Conservation (phyloP, 2,329 filamentous ascomycete genomes). For the Colletotrichum sojae region DNA sequence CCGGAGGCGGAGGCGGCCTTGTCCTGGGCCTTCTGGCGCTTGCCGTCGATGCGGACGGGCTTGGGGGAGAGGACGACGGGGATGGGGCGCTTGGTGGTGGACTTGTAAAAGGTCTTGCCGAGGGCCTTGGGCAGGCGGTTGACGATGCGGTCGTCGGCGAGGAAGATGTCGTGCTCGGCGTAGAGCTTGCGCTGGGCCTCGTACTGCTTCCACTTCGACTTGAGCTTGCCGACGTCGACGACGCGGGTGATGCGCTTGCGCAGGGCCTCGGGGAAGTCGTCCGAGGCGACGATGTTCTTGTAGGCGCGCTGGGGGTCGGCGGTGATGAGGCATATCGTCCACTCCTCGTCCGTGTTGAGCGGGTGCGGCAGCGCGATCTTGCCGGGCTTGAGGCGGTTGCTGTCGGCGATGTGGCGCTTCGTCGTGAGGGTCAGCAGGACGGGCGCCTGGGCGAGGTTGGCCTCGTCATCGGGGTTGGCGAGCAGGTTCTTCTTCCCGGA, state of each 20-base stretch:
- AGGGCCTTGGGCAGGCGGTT: slow-evolving; percentile 74
- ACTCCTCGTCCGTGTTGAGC: slow-evolving; percentile 75
- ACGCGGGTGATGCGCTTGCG: slow-evolving; percentile 80
- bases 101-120: slow-evolving; percentile 94
- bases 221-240: slow-evolving; percentile 85
- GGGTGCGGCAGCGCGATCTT: slow-evolving; percentile 86
- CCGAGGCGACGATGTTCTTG: slow-evolving; percentile 84
- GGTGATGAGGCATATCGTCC: slow-evolving; percentile 88
- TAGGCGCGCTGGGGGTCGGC: slow-evolving; percentile 86
- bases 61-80: slow-evolving; percentile 80
- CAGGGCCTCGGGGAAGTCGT: slow-evolving; percentile 78
- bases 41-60: slow-evolving; percentile 72
- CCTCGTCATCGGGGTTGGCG: slow-evolving; percentile 59
- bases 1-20: slow-evolving; percentile 49
- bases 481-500: slow-evolving; percentile 71
- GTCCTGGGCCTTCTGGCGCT: slow-evolving; percentile 71
- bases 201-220: slow-evolving; percentile 87
- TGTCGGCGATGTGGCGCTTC: slow-evolving; percentile 78
- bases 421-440: slow-evolving; percentile 76
- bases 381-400: slow-evolving; percentile 84
- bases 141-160: slow-evolving; percentile 90
- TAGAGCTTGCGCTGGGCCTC: slow-evolving; percentile 88
- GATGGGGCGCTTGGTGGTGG: slow-evolving; percentile 85
- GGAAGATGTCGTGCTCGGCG: slow-evolving; percentile 91
- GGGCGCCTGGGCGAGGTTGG: slow-evolving; percentile 62